phyloP scores from a whole-genome alignment of 1,284 basidiomycete genomes.

The Ceratobasidium sp. region DNA sequence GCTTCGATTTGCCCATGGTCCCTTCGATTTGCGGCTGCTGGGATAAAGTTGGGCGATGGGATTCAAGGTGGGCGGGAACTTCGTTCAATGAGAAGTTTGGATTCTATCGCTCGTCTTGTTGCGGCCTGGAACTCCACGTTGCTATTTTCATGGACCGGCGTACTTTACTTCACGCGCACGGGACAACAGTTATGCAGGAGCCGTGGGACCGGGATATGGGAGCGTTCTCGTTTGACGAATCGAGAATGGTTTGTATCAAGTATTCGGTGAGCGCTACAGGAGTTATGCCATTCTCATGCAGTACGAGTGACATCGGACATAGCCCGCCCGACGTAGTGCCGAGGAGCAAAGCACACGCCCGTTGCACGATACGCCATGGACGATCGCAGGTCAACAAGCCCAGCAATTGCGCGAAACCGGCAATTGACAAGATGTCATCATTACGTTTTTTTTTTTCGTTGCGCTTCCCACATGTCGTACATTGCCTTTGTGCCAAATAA shows the following conservation, averaged over 20 bases:
- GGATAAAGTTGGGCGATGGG: neutral
- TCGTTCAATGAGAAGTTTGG: neutral
- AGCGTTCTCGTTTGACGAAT: neutral
- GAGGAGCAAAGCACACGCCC: neutral
- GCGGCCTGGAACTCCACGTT: slow-evolving; percentile 8
- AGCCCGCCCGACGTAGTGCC: neutral
- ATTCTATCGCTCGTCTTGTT: neutral
- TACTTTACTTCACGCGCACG: neutral
- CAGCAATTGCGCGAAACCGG: too few species aligned
- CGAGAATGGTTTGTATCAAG: slow-evolving; percentile 4
- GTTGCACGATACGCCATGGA: neutral
- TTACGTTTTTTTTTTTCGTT: too few species aligned
- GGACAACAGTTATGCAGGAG: slow-evolving; percentile 20
- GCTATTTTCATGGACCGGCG: slow-evolving; percentile 2
- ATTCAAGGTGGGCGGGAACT: neutral
- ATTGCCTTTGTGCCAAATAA: too few species aligned
- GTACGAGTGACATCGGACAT: neutral
- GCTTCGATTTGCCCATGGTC: slow-evolving; percentile 1
- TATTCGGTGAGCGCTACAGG: slow-evolving; percentile 1
- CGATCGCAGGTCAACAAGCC: neutral
- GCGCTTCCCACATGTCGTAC: too few species aligned
- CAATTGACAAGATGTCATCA: too few species aligned
- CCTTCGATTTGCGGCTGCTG: slow-evolving; percentile 21
- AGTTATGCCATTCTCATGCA: neutral
- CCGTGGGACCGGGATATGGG: neutral